Conservation (phyloP, 352 stramenopile genomes). For the Elongisporangium senticosum region DNA sequence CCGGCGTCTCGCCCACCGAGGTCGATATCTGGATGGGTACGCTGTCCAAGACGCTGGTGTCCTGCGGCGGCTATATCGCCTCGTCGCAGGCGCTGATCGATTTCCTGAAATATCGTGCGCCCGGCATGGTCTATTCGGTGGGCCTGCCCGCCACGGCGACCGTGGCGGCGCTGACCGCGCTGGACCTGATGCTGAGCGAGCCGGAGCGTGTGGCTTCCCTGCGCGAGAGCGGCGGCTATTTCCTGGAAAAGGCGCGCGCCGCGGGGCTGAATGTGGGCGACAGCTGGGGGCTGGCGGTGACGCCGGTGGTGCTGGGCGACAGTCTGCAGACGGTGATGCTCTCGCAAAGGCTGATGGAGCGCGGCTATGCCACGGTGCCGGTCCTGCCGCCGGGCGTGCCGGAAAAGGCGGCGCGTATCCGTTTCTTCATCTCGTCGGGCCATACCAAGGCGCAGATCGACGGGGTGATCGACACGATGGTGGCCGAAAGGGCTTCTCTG, state of each 20-base stretch:
- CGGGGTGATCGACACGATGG: constrained; percentile 4
- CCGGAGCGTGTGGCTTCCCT: constrained; percentile 18
- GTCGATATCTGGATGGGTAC: constrained; percentile 39
- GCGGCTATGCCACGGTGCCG: constrained; percentile 4
- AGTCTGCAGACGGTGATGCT: constrained; percentile 5
- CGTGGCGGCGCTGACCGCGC: constrained; percentile 13
- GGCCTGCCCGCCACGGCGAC: constrained; percentile 21
- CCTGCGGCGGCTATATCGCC: constrained; percentile 32
- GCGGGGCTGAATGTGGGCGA: constrained; percentile 4
- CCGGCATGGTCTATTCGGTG: constrained; percentile 43
- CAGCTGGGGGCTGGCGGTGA: constrained; percentile 4
- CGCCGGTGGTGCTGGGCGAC: constrained; percentile 3
- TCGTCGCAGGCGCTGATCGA: constrained; percentile 18
- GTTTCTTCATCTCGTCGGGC: constrained; percentile 5
- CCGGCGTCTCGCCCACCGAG: constrained; percentile 15
- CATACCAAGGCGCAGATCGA: constrained; percentile 5
- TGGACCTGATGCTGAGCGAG: constrained; percentile 13
- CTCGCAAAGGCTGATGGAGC: constrained; percentile 5
- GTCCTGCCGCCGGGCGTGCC: constrained; percentile 3
- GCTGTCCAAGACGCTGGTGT: constrained; percentile 36
- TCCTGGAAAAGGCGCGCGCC: constrained; percentile 15
- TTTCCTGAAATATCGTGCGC: constrained; percentile 33
- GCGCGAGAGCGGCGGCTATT: constrained; percentile 63
- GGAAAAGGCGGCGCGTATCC: constrained; percentile 4
- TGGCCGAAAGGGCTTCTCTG: constrained; percentile 5